These are phyloP conservation scores for Annulohypoxylon bovei DNA, from an alignment of 495 filamentous ascomycete species.

Conservation along the genomic window DNA sequence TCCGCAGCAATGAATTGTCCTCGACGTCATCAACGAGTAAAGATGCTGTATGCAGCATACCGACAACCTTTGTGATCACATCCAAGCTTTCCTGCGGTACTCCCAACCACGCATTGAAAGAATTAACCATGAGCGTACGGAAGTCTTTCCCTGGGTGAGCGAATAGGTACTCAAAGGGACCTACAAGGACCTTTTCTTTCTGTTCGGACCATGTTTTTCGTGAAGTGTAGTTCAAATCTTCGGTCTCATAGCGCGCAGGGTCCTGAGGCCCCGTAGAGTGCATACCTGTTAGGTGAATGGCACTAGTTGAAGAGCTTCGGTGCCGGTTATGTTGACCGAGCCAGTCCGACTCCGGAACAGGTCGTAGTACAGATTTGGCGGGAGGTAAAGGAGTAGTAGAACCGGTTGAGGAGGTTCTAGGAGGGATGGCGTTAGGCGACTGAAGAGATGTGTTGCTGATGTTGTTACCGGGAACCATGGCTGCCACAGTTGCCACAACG, in stretches of 20 bases:
- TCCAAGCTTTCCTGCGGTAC: slow-evolving; percentile 80
- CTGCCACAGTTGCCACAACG: slow-evolving; percentile 6
- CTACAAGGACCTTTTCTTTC: slow-evolving; percentile 82
- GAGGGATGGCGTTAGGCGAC: slow-evolving; percentile 76
- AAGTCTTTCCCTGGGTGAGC: slow-evolving; percentile 92
- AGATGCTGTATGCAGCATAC: slow-evolving; percentile 94
- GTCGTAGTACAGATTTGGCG: slow-evolving; percentile 61
- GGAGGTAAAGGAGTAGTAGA: slow-evolving; percentile 46
- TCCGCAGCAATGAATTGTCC: slow-evolving; percentile 82
- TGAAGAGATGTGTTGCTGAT: slow-evolving; percentile 51
- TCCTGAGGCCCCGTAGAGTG: slow-evolving; percentile 49
- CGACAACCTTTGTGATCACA: slow-evolving; percentile 86
- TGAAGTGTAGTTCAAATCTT: slow-evolving; percentile 54
- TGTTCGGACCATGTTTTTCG: slow-evolving; percentile 69
- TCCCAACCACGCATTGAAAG: slow-evolving; percentile 90
- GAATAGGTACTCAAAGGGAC: slow-evolving; percentile 88
- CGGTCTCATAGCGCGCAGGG: slow-evolving; percentile 57
- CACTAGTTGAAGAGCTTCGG: slow-evolving; percentile 50
- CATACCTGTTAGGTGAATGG: slow-evolving; percentile 47
- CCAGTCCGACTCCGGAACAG: slow-evolving; percentile 69
- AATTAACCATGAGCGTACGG: slow-evolving; percentile 81
- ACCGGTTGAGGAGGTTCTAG: slow-evolving; percentile 74
- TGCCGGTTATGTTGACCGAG: slow-evolving; percentile 46
- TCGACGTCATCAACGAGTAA: slow-evolving; percentile 94
- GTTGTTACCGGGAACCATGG: slow-evolving; percentile 34